Percentiles rank a stretch among this genome's conserved stretches.
Evolutionary conservation across 169 alveolate genomes (phyloP).

Genomic region (Fabrea salina): DNA sequence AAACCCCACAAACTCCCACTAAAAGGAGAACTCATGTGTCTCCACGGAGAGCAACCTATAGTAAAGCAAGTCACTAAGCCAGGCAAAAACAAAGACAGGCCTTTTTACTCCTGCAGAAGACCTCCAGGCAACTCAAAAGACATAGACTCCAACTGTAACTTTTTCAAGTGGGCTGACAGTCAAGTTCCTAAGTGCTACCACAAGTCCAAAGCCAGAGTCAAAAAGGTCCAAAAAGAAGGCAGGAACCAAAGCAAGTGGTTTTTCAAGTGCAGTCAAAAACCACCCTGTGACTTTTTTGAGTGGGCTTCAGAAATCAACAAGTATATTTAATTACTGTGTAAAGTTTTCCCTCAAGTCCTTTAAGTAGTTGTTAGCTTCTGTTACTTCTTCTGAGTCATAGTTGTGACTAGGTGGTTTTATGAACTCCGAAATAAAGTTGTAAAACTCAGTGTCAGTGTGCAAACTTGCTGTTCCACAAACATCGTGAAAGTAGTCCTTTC

Average conservation of each 20-base stretch:
- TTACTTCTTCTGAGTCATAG: too few relatives aligned
- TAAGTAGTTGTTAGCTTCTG: too few relatives aligned
- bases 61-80: not conserved
- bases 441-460: too few relatives aligned
- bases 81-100: constrained; percentile 29
- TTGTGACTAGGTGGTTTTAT: too few relatives aligned
- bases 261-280: not conserved
- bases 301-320: constrained; percentile 21
- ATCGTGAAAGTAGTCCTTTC: too few relatives aligned
- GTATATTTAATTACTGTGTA: too few relatives aligned
- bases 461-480: too few relatives aligned
- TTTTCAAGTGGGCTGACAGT: constrained; percentile 29
- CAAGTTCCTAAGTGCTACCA: not conserved
- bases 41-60: constrained; percentile 5
- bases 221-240: not conserved
- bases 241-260: not conserved
- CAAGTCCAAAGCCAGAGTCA: not conserved
- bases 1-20: not conserved
- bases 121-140: constrained; percentile 24
- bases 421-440: too few relatives aligned
- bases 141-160: not conserved
- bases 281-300: constrained; percentile 11
- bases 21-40: not conserved
- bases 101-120: constrained; percentile 5
- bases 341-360: too few relatives aligned